Percentiles rank a stretch among this genome's conserved stretches.
phyloP scores from a whole-genome alignment of 1,284 basidiomycete genomes.

The Naganishia albida region DNA sequence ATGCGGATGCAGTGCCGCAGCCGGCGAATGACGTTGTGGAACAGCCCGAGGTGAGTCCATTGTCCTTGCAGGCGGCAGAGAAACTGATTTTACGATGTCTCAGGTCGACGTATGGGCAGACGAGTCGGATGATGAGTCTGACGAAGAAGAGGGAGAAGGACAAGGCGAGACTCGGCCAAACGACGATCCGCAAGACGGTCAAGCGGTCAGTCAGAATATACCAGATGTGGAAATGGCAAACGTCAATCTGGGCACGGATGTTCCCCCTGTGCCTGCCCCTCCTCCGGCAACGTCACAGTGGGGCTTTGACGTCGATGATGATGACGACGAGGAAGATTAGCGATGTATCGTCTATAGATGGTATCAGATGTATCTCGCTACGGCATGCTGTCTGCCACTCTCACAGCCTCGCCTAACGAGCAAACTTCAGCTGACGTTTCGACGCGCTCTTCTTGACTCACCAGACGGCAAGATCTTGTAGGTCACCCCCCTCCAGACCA shows the following conservation, averaged over 20 bases:
- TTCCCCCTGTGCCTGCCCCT: neutral
- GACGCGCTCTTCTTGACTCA: too few species aligned
- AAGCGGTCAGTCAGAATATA: conserved; percentile 63
- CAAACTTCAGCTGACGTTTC: neutral
- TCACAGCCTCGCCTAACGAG: conserved; percentile 22
- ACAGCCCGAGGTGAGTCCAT: conserved; percentile 44
- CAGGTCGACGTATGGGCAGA: conserved; percentile 39
- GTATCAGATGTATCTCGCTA: neutral
- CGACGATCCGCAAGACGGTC: conserved; percentile 52
- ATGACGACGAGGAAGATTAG: conserved; percentile 29
- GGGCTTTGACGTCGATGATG: conserved; percentile 25
- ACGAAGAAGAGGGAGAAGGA: conserved; percentile 66
- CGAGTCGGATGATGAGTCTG: conserved; percentile 53
- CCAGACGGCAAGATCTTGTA: conserved; percentile 50
- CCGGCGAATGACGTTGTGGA: conserved; percentile 31
- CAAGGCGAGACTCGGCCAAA: conserved; percentile 66
- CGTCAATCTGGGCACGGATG: neutral
- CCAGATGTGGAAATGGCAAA: conserved; percentile 63
- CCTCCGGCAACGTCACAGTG: conserved; percentile 2
- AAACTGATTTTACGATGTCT: too few species aligned
- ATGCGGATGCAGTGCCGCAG: conserved; percentile 48
- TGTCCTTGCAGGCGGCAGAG: conserved; percentile 42
- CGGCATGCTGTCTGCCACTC: conserved; percentile 16
- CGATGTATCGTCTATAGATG: neutral
- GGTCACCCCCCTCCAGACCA: conserved; percentile 73